These are phyloP conservation scores for Periconia sp. DNA, from an alignment of 2,329 filamentous ascomycete genomes.

Conservation along the genomic window DNA sequence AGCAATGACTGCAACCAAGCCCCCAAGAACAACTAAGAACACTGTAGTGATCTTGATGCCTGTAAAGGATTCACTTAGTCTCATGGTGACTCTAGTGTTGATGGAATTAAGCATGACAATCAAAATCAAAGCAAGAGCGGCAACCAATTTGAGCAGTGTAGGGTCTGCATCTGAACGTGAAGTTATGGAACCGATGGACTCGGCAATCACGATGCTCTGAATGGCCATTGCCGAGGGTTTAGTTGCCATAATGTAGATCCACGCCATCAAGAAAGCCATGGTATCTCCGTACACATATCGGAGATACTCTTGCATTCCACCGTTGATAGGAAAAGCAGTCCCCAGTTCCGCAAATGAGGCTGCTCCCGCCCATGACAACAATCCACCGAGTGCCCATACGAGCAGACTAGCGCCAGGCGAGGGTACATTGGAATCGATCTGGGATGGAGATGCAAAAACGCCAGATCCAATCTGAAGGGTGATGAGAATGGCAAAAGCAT, in stretches of 20 bases:
- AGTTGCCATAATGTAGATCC: slow-evolving; percentile 66
- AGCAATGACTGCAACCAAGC: slow-evolving; percentile 31
- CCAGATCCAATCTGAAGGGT: slow-evolving; percentile 67
- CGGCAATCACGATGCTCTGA: slow-evolving; percentile 62
- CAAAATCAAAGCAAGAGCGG: slow-evolving; percentile 37
- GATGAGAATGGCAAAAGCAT: slow-evolving; percentile 60
- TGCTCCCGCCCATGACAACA: slow-evolving; percentile 66
- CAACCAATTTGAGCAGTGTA: slow-evolving; percentile 42
- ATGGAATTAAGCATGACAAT: slow-evolving; percentile 50
- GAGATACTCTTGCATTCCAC: slow-evolving; percentile 65
- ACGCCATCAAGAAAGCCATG: slow-evolving; percentile 64
- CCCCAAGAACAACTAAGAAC: slow-evolving; percentile 32
- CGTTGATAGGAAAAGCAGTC: slow-evolving; percentile 64
- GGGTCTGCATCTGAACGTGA: slow-evolving; percentile 18
- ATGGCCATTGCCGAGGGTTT: slow-evolving; percentile 68
- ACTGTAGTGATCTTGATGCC: slow-evolving; percentile 42
- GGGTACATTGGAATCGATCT: slow-evolving; percentile 65
- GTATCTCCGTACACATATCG: slow-evolving; percentile 63
- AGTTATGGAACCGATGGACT: slow-evolving; percentile 53
- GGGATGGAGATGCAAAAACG: slow-evolving; percentile 65
- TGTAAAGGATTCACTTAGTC: slow-evolving; percentile 47
- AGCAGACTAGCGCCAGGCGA: slow-evolving; percentile 61
- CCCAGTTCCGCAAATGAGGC: slow-evolving; percentile 65
- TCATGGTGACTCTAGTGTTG: slow-evolving; percentile 44
- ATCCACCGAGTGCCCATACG: slow-evolving; percentile 63